Evolutionary conservation across 371 early-diverging fungal genomes (phyloP), one percentile per base, ranked within the genome.

Genomic region (Apophysomyces elegans): DNA sequence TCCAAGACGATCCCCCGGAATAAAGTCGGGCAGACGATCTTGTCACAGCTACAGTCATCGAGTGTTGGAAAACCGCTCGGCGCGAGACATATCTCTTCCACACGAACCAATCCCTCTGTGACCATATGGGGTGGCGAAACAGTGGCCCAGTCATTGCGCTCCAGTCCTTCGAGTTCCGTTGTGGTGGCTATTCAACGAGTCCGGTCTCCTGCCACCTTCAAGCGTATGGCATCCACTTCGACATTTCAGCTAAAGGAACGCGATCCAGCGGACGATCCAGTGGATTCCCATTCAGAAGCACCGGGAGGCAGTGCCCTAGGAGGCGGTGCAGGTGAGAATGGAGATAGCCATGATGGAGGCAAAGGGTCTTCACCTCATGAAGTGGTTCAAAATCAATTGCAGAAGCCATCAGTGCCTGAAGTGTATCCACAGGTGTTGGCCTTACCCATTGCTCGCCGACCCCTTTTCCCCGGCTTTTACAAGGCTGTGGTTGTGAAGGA

Each of bases 381-480:
- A 43, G 81, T 83, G 32, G 74, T 83, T 47, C 89, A 91, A 50
- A 88, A 79, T 60, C 84, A 85, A 14, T 70, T 90, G 45, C 85
- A 87, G 65, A 90, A 91, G 66, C 91, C 93, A 13, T 80, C 91
- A 5, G 88, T 95, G 14, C 96, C 96, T 7, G 94, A 94, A 56
- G 86, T 86, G 13, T 95, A 93, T 73, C 95, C 97, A 8, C 94
- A 95, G 68, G 90, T 98, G 0, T 78, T 98, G 65, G 94, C 96
- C 14, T 82, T 98, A 44, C 99, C 99, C 0, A 91, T 98, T 62
- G 93, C 95, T 18, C 87, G 95, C 13, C 88, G 98, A 54, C 98
- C 98, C 6, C 81, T 97, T 43, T 98, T 97, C 70, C 99, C 99
- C 16, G 97, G 97, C 26, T 95, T 97, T 71, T 97, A 96, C 84